These are phyloP conservation scores for Scytalidium sp. DNA, from an alignment of 2,329 filamentous ascomycete species.

Conservation along the genomic window DNA sequence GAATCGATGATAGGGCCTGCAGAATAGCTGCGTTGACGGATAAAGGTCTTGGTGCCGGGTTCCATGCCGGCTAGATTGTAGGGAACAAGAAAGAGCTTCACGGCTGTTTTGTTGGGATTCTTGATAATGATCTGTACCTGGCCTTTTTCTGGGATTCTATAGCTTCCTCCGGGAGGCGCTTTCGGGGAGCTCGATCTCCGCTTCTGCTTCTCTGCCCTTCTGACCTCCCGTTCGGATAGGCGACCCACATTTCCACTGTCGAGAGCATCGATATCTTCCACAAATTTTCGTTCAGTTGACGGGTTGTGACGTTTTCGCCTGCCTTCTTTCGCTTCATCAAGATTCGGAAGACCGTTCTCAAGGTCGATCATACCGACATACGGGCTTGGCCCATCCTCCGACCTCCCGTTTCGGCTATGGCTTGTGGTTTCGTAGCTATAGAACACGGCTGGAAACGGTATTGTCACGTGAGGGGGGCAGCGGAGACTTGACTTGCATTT, in stretches of 20 bases:
- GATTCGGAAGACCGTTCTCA: constrained; percentile 69
- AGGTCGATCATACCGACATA: constrained; percentile 94
- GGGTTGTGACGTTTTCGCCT: constrained; percentile 33
- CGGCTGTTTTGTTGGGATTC: constrained; percentile 96
- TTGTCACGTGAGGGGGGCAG: constrained; percentile 85
- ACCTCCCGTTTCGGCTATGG: constrained; percentile 54
- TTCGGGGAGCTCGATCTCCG: constrained; percentile 58
- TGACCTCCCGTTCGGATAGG: constrained; percentile 33
- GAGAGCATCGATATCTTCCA: constrained; percentile 20
- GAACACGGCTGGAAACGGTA: constrained; percentile 92
- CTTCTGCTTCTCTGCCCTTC: constrained; percentile 53
- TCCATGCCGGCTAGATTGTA: constrained; percentile 94
- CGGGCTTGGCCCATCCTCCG: constrained; percentile 85
- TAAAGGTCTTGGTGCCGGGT: constrained; percentile 90
- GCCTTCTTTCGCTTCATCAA: constrained; percentile 38
- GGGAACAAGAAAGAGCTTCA: constrained; percentile 91
- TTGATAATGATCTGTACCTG: constrained; percentile 97
- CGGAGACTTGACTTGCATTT: constrained; percentile 82
- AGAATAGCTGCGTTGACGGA: constrained; percentile 91
- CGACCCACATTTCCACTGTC: constrained; percentile 14
- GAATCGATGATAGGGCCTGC: constrained; percentile 76
- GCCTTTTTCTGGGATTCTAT: constrained; percentile 89
- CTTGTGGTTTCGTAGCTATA: constrained; percentile 81
- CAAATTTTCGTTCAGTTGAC: constrained; percentile 10
- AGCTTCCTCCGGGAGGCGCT: constrained; percentile 81